phyloP scores from a whole-genome alignment of 148 eudicot genomes.

The Pharnaceum exiguum region DNA sequence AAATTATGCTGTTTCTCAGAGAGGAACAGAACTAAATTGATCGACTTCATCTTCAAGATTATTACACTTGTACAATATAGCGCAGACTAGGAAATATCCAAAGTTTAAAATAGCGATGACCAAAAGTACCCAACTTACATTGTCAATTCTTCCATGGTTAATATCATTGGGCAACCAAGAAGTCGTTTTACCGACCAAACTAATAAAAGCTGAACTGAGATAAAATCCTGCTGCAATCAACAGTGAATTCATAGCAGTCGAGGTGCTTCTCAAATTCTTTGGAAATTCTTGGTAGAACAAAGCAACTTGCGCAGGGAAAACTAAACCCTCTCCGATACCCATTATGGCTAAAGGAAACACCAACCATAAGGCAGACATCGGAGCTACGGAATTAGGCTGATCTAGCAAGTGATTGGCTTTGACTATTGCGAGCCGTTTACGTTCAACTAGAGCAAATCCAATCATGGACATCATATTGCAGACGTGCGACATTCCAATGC shows the following conservation, averaged over 20 bases:
- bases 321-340: conserved; percentile 29
- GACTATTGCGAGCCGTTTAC: conserved; percentile 26
- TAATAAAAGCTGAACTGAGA: conserved; percentile 28
- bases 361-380: conserved; percentile 30
- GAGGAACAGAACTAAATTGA: too few species aligned
- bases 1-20: too few species aligned
- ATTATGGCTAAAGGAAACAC: conserved; percentile 24
- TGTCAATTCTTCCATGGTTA: conserved; percentile 29
- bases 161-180: conserved; percentile 37
- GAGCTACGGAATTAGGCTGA: conserved; percentile 12
- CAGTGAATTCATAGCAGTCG: conserved; percentile 24
- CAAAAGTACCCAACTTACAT: conserved; percentile 26
- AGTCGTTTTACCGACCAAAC: conserved; percentile 17
- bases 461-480: conserved; percentile 27
- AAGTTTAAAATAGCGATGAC: conserved; percentile 17
- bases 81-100: conserved; percentile 22
- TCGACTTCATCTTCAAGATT: too few species aligned
- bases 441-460: conserved; percentile 42
- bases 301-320: conserved; percentile 29
- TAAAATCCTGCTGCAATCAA: conserved; percentile 32
- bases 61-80: conserved; percentile 25
- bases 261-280: conserved; percentile 22
- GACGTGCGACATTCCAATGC: conserved; percentile 35
- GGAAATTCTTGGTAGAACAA: conserved; percentile 37
- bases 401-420: background rate